Conservation (phyloP, 2,329 filamentous ascomycete species). For the Alternaria gansuensis region DNA sequence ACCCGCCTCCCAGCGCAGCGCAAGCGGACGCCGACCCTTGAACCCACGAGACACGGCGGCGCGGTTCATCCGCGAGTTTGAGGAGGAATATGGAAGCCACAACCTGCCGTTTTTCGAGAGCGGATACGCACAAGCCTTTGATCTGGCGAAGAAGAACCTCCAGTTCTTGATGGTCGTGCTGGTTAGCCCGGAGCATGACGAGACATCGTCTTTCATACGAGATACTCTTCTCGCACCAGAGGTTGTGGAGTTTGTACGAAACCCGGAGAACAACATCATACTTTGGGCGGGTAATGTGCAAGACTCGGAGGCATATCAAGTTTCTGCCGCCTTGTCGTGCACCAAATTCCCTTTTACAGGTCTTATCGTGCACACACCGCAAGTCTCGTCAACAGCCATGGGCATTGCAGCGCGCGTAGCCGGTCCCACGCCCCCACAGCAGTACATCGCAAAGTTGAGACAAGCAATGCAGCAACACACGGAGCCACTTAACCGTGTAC, state of each 20-base stretch:
- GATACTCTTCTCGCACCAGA: slow-evolving; percentile 82
- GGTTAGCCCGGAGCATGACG: slow-evolving; percentile 92
- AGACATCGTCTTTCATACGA: slow-evolving; percentile 80
- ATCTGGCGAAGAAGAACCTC: slow-evolving; percentile 86
- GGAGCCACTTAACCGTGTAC: slow-evolving; percentile 76
- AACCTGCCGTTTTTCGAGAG: slow-evolving; percentile 82
- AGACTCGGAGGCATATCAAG: slow-evolving; percentile 93
- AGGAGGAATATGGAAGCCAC: slow-evolving; percentile 85
- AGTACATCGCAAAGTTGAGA: slow-evolving; percentile 80
- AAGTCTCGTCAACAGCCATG: slow-evolving; percentile 86
- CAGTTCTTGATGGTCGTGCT: slow-evolving; percentile 91
- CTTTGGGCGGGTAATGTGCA: slow-evolving; percentile 93
- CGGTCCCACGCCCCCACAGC: slow-evolving; percentile 73
- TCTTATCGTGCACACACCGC: slow-evolving; percentile 85
- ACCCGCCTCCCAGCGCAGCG: slow-evolving; percentile 63
- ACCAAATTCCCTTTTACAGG: slow-evolving; percentile 93
- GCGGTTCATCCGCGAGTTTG: slow-evolving; percentile 90
- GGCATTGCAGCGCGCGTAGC: slow-evolving; percentile 82
- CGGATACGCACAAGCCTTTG: slow-evolving; percentile 90
- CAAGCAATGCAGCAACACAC: slow-evolving; percentile 77
- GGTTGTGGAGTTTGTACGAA: slow-evolving; percentile 76
- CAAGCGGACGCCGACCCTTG: slow-evolving; percentile 75
- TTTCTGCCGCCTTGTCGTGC: slow-evolving; percentile 84
- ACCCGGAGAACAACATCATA: slow-evolving; percentile 79
- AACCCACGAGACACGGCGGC: slow-evolving; percentile 87